A percentile compares a stretch with the other conserved stretches of the same genome.
Conservation (phyloP, 805 yeast genomes). For the Kodamaea kaohsiungensis region DNA sequence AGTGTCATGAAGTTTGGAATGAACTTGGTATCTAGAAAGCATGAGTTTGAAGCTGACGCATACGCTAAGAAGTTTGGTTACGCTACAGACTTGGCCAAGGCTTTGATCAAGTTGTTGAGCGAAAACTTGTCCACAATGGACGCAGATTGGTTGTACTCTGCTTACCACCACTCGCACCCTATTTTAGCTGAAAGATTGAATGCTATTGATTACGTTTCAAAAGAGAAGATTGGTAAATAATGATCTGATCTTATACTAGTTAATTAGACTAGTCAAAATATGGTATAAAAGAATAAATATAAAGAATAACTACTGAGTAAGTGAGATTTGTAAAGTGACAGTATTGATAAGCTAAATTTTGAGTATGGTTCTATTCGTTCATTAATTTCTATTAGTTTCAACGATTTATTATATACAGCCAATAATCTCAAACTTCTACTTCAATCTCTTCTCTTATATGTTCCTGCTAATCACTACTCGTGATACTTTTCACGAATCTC, state of each 20-base stretch:
- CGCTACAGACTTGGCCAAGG: slow-evolving; percentile 62
- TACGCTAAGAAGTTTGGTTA: slow-evolving; percentile 79
- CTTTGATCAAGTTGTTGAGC: slow-evolving; percentile 73
- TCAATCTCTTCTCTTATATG: no score
- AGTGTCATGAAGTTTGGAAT: slow-evolving; percentile 63
- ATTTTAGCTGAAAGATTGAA: slow-evolving; percentile 83
- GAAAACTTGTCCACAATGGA: slow-evolving; percentile 85
- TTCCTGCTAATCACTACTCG: not conserved
- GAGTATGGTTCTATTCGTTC: no score
- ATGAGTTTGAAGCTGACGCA: slow-evolving; percentile 92
- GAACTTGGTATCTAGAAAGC: slow-evolving; percentile 76
- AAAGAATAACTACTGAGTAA: no score
- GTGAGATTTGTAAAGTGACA: no score
- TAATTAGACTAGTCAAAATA: not conserved
- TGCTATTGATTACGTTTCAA: slow-evolving; percentile 60
- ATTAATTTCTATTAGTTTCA: no score
- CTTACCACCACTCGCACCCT: slow-evolving; percentile 91
- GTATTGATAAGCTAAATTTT: no score
- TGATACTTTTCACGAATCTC: slow-evolving; percentile 26
- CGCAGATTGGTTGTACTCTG: slow-evolving; percentile 86
- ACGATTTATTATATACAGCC: no score
- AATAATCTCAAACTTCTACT: no score
- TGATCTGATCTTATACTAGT: not conserved
- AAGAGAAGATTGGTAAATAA: slow-evolving; percentile 33
- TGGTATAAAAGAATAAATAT: not conserved